These are phyloP conservation scores for Apiotrichum domesticum DNA, from an alignment of 1,284 basidiomycete species.

Conservation along the genomic window DNA sequence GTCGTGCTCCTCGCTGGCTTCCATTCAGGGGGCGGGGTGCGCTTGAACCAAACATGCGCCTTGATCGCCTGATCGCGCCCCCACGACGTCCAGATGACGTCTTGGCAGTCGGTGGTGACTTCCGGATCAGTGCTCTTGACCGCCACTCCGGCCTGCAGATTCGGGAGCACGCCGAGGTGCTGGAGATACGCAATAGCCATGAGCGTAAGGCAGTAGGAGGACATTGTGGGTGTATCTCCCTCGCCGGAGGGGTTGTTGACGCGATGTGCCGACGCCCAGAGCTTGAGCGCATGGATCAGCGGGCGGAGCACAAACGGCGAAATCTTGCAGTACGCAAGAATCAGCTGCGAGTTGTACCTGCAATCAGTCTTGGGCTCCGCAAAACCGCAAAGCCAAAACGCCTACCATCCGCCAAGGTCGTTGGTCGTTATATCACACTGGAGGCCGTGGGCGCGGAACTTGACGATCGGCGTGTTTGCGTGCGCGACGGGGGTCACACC, in stretches of 20 bases:
- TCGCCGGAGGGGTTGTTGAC: slow-evolving; percentile 42
- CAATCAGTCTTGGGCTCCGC: not conserved
- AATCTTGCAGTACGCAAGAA: slow-evolving; percentile 43
- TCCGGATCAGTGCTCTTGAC: not conserved
- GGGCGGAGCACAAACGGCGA: slow-evolving; percentile 44
- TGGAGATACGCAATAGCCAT: slow-evolving; percentile 47
- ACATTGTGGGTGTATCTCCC: slow-evolving; percentile 34
- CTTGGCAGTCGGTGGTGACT: slow-evolving; percentile 5
- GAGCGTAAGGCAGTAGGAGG: slow-evolving; percentile 45
- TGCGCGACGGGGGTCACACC: slow-evolving; percentile 10
- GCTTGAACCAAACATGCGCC: slow-evolving; percentile 28
- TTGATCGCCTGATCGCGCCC: slow-evolving; percentile 31
- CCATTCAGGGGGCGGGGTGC: slow-evolving; percentile 22
- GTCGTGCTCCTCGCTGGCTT: slow-evolving; percentile 15
- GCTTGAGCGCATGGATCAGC: slow-evolving; percentile 43
- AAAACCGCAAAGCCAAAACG: not conserved
- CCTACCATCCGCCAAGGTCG: slow-evolving; percentile 44
- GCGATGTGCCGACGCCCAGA: slow-evolving; percentile 38
- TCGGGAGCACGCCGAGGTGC: slow-evolving; percentile 34
- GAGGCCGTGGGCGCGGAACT: slow-evolving; percentile 31
- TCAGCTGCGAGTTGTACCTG: slow-evolving; percentile 45
- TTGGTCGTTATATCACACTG: slow-evolving; percentile 45
- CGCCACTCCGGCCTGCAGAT: slow-evolving; percentile 33
- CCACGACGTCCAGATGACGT: slow-evolving; percentile 36
- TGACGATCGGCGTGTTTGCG: slow-evolving; percentile 44